Conservation (phyloP, 441 rosid species). For the Populus hybrid region DNA sequence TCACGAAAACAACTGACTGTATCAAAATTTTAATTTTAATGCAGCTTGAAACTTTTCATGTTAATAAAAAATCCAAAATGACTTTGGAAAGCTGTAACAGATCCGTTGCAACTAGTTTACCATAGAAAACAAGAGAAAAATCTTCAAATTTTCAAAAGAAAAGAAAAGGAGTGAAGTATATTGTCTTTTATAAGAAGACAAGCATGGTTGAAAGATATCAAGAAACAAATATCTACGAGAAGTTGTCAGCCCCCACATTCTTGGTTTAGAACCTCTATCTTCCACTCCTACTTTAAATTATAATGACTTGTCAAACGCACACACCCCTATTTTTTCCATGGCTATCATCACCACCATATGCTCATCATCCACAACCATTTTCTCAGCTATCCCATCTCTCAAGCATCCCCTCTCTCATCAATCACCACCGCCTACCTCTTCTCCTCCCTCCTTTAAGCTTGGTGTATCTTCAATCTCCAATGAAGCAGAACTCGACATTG, state of each 20-base stretch:
- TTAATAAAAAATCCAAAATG: too few species aligned
- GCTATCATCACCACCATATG: conserved; percentile 1
- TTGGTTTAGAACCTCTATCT: not conserved
- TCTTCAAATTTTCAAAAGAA: too few species aligned
- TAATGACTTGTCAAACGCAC: not conserved
- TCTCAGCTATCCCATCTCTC: not conserved
- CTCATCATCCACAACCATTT: conserved; percentile 2
- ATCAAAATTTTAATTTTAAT: too few species aligned
- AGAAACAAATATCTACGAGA: not conserved
- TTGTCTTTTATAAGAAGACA: not conserved
- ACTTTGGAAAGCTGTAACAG: too few species aligned
- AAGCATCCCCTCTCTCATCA: not conserved
- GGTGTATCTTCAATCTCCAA: conserved; percentile 17
- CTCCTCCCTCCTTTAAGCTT: conserved; percentile 19
- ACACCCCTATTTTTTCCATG: not conserved
- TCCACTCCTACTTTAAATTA: not conserved
- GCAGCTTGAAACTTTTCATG: too few species aligned
- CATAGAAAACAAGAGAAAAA: not conserved
- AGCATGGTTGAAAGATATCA: not conserved
- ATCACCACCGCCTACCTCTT: not conserved
- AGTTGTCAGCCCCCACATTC: not conserved
- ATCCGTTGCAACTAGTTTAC: too few species aligned
- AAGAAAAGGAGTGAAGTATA: not conserved
- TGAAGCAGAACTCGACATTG: conserved; percentile 22
- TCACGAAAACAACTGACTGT: too few species aligned